These are phyloP conservation scores for Aspergillus thermomutatus DNA, from an alignment of 2,329 filamentous ascomycete genomes.

Conservation along the genomic window DNA sequence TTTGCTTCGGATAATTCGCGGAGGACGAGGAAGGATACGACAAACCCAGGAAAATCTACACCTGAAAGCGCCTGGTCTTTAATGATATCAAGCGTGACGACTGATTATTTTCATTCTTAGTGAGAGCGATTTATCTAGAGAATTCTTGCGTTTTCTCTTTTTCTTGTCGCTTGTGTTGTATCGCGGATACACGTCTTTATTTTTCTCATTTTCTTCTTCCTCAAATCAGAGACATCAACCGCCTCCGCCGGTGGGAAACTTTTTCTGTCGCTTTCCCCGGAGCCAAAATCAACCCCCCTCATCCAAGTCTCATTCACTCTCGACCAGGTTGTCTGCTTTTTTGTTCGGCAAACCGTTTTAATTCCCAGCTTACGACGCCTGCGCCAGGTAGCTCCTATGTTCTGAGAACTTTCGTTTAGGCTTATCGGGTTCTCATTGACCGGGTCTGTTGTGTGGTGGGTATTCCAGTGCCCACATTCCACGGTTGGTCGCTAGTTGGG, in stretches of 20 bases:
- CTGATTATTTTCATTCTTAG: slow-evolving; percentile 12
- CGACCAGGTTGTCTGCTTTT: slow-evolving; percentile 12
- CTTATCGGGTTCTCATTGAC: slow-evolving; percentile 18
- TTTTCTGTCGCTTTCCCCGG: slow-evolving; percentile 2
- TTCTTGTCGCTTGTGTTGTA: slow-evolving; percentile 1
- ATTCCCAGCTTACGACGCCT: slow-evolving; percentile 2
- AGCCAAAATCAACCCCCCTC: neutral
- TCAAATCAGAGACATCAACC: slow-evolving; percentile 2
- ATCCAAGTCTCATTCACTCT: slow-evolving; percentile 2
- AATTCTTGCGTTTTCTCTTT: slow-evolving; percentile 9
- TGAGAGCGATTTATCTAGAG: slow-evolving; percentile 1
- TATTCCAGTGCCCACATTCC: slow-evolving; percentile 31
- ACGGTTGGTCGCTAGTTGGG: slow-evolving; percentile 20
- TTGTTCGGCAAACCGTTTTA: neutral
- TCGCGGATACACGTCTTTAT: slow-evolving; percentile 10
- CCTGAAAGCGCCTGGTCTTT: neutral
- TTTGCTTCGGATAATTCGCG: neutral
- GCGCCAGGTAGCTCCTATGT: slow-evolving; percentile 29
- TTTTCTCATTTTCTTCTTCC: slow-evolving; percentile 9
- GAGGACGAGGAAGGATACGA: neutral
- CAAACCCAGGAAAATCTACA: neutral
- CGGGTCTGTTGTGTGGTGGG: slow-evolving; percentile 27
- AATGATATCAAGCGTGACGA: slow-evolving; percentile 14
- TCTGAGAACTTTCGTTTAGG: slow-evolving; percentile 24
- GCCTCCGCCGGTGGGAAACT: slow-evolving; percentile 1